These are phyloP conservation scores for Cryphonectria radicalis DNA, from an alignment of 2,329 filamentous ascomycete species.

Conservation along the genomic window DNA sequence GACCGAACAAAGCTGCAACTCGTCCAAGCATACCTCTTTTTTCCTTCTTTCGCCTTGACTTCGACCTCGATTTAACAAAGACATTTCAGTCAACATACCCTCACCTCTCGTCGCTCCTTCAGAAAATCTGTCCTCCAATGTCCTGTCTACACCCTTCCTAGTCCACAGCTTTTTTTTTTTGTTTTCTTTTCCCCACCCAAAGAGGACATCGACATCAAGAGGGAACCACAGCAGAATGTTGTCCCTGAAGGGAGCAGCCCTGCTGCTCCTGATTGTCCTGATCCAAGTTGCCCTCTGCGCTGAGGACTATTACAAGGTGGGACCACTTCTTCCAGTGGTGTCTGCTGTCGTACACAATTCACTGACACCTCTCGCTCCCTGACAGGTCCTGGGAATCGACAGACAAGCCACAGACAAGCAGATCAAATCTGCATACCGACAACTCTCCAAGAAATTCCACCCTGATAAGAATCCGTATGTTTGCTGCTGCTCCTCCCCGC, in stretches of 20 bases:
- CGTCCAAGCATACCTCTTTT: slow-evolving; percentile 23
- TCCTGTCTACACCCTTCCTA: neutral
- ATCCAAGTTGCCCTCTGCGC: slow-evolving; percentile 60
- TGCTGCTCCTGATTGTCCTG: slow-evolving; percentile 58
- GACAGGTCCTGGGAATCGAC: slow-evolving; percentile 76
- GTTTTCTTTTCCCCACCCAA: neutral
- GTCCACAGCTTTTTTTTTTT: neutral
- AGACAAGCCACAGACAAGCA: slow-evolving; percentile 82
- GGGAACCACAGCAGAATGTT: slow-evolving; percentile 50
- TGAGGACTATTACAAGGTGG: slow-evolving; percentile 79
- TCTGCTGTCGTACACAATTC: slow-evolving; percentile 5
- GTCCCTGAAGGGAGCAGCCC: slow-evolving; percentile 48
- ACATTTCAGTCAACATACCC: neutral
- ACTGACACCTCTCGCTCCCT: neutral
- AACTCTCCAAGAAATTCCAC: slow-evolving; percentile 92
- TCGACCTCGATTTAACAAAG: neutral
- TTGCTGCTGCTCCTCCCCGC: slow-evolving; percentile 8
- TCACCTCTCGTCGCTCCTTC: slow-evolving; percentile 31
- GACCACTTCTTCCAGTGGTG: slow-evolving; percentile 8
- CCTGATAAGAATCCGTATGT: slow-evolving; percentile 96
- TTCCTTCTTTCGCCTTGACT: neutral
- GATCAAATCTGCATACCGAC: slow-evolving; percentile 91
- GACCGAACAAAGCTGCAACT: slow-evolving; percentile 14
- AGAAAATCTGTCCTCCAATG: neutral
- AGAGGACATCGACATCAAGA: neutral